Base-by-base conservation (phyloP, 2,329 filamentous ascomycete genomes). In the Clarireedia paspali region DNA sequence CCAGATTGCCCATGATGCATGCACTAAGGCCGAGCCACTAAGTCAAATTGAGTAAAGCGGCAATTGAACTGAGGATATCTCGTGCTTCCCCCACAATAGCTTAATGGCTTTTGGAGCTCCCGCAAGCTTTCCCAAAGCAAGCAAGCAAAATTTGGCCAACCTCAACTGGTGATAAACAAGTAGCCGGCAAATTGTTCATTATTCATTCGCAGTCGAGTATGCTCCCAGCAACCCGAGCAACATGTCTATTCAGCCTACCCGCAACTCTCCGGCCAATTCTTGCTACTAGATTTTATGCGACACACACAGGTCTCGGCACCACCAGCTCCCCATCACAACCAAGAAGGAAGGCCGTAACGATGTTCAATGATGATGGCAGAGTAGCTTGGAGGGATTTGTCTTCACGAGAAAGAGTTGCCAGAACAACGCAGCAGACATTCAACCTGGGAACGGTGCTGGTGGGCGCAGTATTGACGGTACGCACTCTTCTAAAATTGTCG, bases 401-500 rank as follows among this genome's bases (percentile, higher is more conserved):
- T 0, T 75, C 74, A 0, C 75, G 75, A 48, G 92, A 96, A 70
- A 96, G 96, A 71, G 84, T 85, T 2, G 87, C 87, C 24, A 82
- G 92, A 40, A 88, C 90, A 7, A 92, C 89, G 0, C 91, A 96
- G 71, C 92, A 96, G 71, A 88, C 86, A 15, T 87, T 95, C 75
- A 96, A 97, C 72, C 83, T 96, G 62, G 79, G 86, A 62, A 72
- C 96, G 60, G 83, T 96, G 7, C 63, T 90, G 1, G 76, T 85
- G 6, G 92, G 92, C 26, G 73, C 91, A 10, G 79, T 84, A 36
- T 75, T 92, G 64, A 96, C 91, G 38, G 88, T 90, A 77, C 60
- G 78, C 15, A 42, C 20, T 64, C 5, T 4, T 27, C 40, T 20
- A 23, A 2, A 17, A 40, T 47, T 5, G 10, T 50, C 34, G 6